A percentile compares a stretch with the other conserved stretches of the same genome.
These are phyloP conservation scores for Calonectria pseudoturangicola DNA, from an alignment of 2,329 filamentous ascomycete genomes.

Conservation along the genomic window DNA sequence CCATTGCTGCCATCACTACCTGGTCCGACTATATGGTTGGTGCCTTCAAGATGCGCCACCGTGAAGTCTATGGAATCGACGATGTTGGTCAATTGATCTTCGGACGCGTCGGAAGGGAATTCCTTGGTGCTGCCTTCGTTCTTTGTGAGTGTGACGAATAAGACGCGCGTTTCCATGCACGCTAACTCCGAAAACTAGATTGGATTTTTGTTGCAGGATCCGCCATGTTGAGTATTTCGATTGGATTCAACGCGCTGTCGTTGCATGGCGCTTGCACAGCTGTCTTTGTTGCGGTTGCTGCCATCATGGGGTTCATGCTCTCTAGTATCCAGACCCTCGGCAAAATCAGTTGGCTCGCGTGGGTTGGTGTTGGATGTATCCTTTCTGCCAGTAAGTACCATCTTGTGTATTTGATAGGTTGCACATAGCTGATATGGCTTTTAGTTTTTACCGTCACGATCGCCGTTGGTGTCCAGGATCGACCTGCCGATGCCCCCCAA, in stretches of 20 bases:
- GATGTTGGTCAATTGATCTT: constrained; percentile 69
- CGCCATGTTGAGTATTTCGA: constrained; percentile 36
- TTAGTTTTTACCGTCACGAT: constrained; percentile 49
- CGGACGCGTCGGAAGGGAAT: constrained; percentile 64
- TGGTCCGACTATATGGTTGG: constrained; percentile 69
- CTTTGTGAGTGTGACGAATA: constrained; percentile 54
- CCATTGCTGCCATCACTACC: constrained; percentile 64
- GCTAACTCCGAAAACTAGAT: constrained; percentile 2
- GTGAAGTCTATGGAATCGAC: constrained; percentile 71
- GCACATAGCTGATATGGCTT: not conserved
- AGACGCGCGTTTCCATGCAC: not conserved
- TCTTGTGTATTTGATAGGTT: too few species aligned
- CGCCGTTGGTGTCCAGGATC: constrained; percentile 48
- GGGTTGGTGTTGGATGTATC: constrained; percentile 28
- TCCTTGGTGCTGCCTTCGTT: constrained; percentile 60
- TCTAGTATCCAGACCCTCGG: constrained; percentile 32
- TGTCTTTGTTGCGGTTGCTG: constrained; percentile 32
- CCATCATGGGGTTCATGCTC: constrained; percentile 20
- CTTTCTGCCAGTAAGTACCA: constrained; percentile 43
- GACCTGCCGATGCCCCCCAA: constrained; percentile 44
- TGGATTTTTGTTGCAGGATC: constrained; percentile 34
- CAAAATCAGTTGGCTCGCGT: constrained; percentile 29
- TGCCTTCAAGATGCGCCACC: constrained; percentile 70
- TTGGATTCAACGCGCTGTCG: constrained; percentile 29
- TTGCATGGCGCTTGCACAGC: constrained; percentile 29